Evolutionary conservation across 2,329 filamentous ascomycete species (phyloP).

Genomic region (Stagonosporopsis rhizophila): DNA sequence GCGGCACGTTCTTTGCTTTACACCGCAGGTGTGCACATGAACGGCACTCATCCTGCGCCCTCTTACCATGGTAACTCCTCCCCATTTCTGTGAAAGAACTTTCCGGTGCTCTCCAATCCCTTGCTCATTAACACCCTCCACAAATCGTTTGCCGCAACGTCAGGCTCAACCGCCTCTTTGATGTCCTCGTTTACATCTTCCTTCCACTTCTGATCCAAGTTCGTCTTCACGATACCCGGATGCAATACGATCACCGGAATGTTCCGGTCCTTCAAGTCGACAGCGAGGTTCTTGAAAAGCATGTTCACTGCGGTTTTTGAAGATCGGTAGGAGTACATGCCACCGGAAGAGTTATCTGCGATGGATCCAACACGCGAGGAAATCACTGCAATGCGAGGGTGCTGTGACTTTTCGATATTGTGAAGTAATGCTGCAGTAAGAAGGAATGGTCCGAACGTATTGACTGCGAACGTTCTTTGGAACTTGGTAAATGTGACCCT

Average conservation of each 20-base stretch:
- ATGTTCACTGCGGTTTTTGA: conserved; percentile 56
- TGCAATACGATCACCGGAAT: conserved; percentile 54
- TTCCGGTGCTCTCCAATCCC: conserved; percentile 51
- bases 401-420: conserved; percentile 44
- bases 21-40: not conserved
- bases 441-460: conserved; percentile 55
- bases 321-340: conserved; percentile 54
- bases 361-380: conserved; percentile 55
- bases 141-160: conserved; percentile 55
- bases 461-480: conserved; percentile 51
- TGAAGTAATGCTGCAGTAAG: conserved; percentile 55
- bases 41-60: not conserved
- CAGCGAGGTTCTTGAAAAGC: conserved; percentile 53
- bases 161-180: conserved; percentile 53
- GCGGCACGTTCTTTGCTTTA: not conserved
- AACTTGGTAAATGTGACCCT: conserved; percentile 41
- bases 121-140: conserved; percentile 53
- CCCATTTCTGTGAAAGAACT: conserved; percentile 55
- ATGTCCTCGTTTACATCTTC: conserved; percentile 26
- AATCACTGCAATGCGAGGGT: conserved; percentile 51
- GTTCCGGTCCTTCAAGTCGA: conserved; percentile 51
- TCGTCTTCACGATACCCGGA: conserved; percentile 53
- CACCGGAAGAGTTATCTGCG: conserved; percentile 52
- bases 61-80: conserved; percentile 54
- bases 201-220: conserved; percentile 32